These are phyloP conservation scores for Heterococcus sp. DNA, from an alignment of 108 stramenopile genomes.

Conservation along the genomic window DNA sequence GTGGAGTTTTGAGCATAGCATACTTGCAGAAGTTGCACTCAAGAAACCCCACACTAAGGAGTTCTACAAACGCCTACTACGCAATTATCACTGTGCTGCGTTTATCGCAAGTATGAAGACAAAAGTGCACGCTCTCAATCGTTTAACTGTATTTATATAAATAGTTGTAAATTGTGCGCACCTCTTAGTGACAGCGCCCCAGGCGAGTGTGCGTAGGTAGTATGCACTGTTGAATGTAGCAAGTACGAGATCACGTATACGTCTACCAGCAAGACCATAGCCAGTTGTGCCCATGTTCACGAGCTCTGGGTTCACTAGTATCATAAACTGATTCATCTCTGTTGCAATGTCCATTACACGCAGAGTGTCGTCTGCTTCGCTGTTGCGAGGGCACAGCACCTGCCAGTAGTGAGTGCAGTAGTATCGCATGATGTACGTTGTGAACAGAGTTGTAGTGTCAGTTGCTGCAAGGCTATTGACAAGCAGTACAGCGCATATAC, in stretches of 20 bases:
- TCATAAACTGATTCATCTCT: conserved; percentile 60
- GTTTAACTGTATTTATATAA: too few species aligned
- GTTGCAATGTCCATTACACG: conserved; percentile 52
- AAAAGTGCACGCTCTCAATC: too few species aligned
- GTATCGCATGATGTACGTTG: too few species aligned
- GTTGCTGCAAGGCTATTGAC: too few species aligned
- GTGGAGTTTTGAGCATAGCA: not conserved
- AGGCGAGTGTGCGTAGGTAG: conserved; percentile 77
- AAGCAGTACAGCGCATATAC: too few species aligned
- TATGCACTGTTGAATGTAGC: conserved; percentile 59
- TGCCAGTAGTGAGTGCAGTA: not conserved
- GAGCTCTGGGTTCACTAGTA: conserved; percentile 83
- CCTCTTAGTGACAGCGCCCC: conserved; percentile 72
- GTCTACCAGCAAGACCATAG: conserved; percentile 86
- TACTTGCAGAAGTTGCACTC: not conserved
- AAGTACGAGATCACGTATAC: conserved; percentile 74
- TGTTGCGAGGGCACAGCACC: conserved; percentile 39
- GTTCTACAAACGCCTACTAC: not conserved
- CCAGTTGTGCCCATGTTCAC: conserved; percentile 92
- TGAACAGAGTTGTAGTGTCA: too few species aligned
- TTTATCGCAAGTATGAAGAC: too few species aligned
- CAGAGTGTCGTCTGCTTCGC: conserved; percentile 47
- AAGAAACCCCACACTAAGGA: not conserved
- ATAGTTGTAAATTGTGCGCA: too few species aligned
- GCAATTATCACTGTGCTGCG: too few species aligned